Evolutionary conservation across 345 rosid genomes (phyloP), one percentile per base, ranked within the genome.

Genomic region (Salix dunnii): DNA sequence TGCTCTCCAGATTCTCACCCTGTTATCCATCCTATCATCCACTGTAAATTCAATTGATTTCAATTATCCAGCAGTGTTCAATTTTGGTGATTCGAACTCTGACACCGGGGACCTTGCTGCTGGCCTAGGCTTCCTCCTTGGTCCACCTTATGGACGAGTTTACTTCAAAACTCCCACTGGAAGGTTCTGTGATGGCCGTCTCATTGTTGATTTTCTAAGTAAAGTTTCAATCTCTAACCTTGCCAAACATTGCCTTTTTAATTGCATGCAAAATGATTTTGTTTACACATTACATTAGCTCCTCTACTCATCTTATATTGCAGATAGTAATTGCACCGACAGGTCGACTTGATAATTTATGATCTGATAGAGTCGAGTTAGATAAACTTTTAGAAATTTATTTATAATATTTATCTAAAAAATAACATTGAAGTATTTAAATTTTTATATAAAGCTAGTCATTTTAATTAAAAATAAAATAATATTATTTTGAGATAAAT

Each of bases 11-110:
- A 33, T 73, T 49, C 40, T 86, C 43, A 60, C 70, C 55, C 17
- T 84, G 3, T 1, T 71, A 30, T 66, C 23, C 33, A 28, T 78
- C 49, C 3, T 46, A 28, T 43, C 82, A 62, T 46, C 77, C 0
- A 20, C 12, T 5, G 75, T 84, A 30, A 72, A 28, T 23, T 80
- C 94, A 0, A 17, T 79, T 16, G 82, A 85, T 42, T 86, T 87
- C 80, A 72, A 87, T 5, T 88, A 84, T 74, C 76, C 86, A 1
- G 74, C 90, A 5, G 88, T 84, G 67, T 90, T 90, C 61, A 79
- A 74, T 81, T 93, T 91, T 28, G 94, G 97, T 60, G 96, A 90
- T 74, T 91, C 96, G 1, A 91, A 88, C 74, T 90, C 94, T 0
- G 97, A 93, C 79, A 91, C 93, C 0, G 91, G 96, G 9, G 86